Base-by-base conservation (phyloP, 2,329 filamentous ascomycete genomes). In the Epichloe uncinata region DNA sequence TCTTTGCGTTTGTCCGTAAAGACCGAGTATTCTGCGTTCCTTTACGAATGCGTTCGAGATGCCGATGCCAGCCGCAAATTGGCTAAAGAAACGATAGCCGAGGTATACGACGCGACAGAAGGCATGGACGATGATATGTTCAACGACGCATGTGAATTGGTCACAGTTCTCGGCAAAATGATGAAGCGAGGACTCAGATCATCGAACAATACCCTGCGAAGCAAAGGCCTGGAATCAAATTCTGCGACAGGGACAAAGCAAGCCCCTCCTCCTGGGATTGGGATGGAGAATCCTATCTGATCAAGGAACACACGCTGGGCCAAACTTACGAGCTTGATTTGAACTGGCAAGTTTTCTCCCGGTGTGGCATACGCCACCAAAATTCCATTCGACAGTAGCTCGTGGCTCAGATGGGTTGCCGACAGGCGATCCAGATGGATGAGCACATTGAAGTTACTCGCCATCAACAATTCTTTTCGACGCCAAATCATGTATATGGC, bases 121-220 rank as follows among this genome's bases (percentile, higher is more conserved):
- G 87, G 87, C 18, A 91, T 97, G 81, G 87, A 94, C 52, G 90
- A 97, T 60, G 88, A 94, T 57, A 94, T 93, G 73, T 98, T 96
- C 63, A 81, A 85, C 56, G 93, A 97, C 64, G 88, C 90, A 0
- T 89, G 88, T 51, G 85, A 91, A 60, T 75, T 96, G 12, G 90
- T 97, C 8, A 84, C 85, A 1, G 82, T 93, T 0, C 67, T 97
- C 1, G 88, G 87, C 6, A 87, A 84, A 60, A 93, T 96, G 82
- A 87, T 90, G 77, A 90, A 85, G 67, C 78, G 88, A 46, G 84
- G 84, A 2, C 63, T 81, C 3, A 69, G 66, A 5, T 64, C 68
- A 3, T 64, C 68, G 2, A 66, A 57, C 52, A 65, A 65, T 26
- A 64, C 65, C 4, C 34, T 55, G 15, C 58, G 51, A 40, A 63